Evolutionary conservation across 352 stramenopile species (phyloP).

Genomic region (Globisporangium lucens): DNA sequence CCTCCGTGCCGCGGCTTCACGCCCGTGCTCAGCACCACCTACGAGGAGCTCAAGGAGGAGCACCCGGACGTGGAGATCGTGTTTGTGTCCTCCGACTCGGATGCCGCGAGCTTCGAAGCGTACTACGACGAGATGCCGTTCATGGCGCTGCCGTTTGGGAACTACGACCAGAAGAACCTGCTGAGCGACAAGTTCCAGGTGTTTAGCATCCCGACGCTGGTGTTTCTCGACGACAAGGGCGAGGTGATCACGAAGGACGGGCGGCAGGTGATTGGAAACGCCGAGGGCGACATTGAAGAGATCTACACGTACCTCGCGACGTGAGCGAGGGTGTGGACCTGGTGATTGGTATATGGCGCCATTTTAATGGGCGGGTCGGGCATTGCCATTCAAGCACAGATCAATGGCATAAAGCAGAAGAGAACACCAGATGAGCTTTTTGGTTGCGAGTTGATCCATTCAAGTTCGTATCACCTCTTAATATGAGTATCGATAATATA

Average conservation of each 20-base stretch:
- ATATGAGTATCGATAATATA: no score
- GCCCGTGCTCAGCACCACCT: slow-evolving; percentile 58
- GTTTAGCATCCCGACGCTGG: slow-evolving; percentile 73
- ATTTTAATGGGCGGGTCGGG: no score
- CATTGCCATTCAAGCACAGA: no score
- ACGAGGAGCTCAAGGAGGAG: slow-evolving; percentile 48
- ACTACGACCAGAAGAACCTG: slow-evolving; percentile 45
- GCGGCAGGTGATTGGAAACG: slow-evolving; percentile 60
- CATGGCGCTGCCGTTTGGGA: slow-evolving; percentile 73
- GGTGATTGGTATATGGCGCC: no score
- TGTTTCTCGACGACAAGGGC: slow-evolving; percentile 78
- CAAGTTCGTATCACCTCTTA: no score
- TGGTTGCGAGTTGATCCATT: no score
- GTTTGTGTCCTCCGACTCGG: slow-evolving; percentile 47
- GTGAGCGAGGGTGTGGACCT: no score
- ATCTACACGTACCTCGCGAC: slow-evolving; percentile 16
- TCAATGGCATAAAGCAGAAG: no score
- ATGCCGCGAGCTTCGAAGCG: slow-evolving; percentile 45
- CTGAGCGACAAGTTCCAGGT: slow-evolving; percentile 72
- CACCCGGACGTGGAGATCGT: slow-evolving; percentile 61
- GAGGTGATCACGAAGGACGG: slow-evolving; percentile 79
- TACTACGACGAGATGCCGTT: slow-evolving; percentile 82
- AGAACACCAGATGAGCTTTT: no score
- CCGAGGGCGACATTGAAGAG: slow-evolving; percentile 31
- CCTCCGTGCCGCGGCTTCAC: slow-evolving; percentile 77